Evolutionary conservation across 148 eudicot genomes (phyloP), one percentile per base, ranked within the genome.

Genomic region (Persicaria maculosa): DNA sequence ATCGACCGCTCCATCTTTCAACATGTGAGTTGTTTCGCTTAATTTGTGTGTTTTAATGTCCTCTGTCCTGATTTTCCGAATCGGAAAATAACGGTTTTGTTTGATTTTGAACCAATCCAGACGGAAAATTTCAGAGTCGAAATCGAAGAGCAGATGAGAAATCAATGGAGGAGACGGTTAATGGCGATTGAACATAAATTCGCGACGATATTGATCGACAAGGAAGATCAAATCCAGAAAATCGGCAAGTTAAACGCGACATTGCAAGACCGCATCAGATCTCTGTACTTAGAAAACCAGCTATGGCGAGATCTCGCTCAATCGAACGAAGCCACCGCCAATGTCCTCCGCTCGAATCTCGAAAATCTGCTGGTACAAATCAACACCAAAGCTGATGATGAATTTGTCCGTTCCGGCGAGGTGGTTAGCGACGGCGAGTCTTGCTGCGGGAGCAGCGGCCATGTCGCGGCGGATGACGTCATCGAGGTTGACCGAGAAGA

Each of bases 291-390:
- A 16, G 97, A 93, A 46, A 90, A 89, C 55, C 97, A 90, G 47
- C 77, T 93, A 40, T 93, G 96, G 97, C 71, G 90, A 76, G 93
- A 93, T 50, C 61, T 93, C 68, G 97, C 97, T 3, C 96, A 93
- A 46, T 62, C 93, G 1, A 90, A 93, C 76, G 97, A 93, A 72
- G 97, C 97, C 17, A 85, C 93, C 1, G 96, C 91, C 6, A 87
- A 86, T 67, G 84, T 87, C 0, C 79, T 93, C 1, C 74, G 96
- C 7, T 72, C 61, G 44, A 87, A 93, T 59, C 83, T 93, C 4
- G 89, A 88, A 17, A 93, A 92, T 12, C 74, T 88, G 1, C 83
- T 88, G 0, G 83, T 86, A 4, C 90, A 86, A 4, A 74, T 82
- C 10, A 82, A 81, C 3, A 81, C 73, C 53, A 76, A 40, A 6